Conservation (phyloP, 2,329 filamentous ascomycete species). For the Pochonia chlamydosporia region DNA sequence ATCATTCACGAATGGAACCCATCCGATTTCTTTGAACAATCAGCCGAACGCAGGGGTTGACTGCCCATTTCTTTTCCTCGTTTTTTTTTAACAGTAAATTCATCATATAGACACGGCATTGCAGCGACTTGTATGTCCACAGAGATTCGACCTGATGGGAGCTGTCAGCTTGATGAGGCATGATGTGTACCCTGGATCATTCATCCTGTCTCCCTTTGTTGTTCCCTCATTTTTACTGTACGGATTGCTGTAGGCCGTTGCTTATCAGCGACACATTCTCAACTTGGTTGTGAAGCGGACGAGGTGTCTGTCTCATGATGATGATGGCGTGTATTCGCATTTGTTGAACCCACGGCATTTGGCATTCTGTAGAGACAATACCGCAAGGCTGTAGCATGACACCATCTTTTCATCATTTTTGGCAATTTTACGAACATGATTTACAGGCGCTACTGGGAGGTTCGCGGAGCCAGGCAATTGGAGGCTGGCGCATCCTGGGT, state of each 20-base stretch:
- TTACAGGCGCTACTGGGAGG: conserved; percentile 4
- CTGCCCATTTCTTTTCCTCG: conserved; percentile 14
- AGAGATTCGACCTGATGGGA: conserved; percentile 4
- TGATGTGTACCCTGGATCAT: conserved; percentile 1
- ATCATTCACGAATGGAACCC: conserved; percentile 24
- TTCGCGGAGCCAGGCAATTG: conserved; percentile 1
- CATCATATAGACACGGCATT: conserved; percentile 26
- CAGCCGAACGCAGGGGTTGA: conserved; percentile 4
- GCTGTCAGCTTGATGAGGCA: conserved; percentile 1
- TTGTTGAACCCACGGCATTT: background rate
- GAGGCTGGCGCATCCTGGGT: conserved; percentile 5
- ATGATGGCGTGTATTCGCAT: background rate
- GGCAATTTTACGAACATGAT: conserved; percentile 4
- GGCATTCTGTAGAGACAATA: background rate
- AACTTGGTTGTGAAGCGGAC: background rate
- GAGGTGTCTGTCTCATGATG: background rate
- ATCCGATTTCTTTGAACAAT: background rate
- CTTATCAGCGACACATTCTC: background rate
- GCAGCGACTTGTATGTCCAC: conserved; percentile 18
- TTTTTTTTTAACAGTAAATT: background rate
- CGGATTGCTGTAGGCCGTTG: background rate
- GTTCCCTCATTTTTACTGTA: background rate
- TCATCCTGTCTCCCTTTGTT: conserved; percentile 7
- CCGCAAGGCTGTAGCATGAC: background rate
- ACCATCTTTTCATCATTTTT: background rate